These are phyloP conservation scores for Linaria vulgaris DNA, from an alignment of 257 asterid genomes.

Conservation along the genomic window DNA sequence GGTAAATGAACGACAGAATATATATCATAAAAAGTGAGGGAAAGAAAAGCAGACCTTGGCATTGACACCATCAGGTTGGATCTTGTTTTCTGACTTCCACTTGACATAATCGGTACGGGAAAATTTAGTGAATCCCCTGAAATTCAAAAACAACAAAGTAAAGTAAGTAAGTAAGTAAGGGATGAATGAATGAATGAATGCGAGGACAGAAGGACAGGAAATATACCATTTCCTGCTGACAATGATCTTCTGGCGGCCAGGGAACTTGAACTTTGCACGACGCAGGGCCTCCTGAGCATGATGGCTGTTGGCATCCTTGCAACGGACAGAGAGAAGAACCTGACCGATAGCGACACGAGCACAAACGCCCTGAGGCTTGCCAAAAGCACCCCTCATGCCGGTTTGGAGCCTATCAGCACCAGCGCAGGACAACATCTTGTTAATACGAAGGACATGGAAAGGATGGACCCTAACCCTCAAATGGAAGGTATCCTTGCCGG, in stretches of 20 bases:
- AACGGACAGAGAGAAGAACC: conserved; percentile 83
- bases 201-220: not conserved
- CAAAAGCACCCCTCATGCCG: conserved; percentile 93
- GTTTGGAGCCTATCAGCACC: conserved; percentile 99
- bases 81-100: conserved; percentile 72
- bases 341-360: conserved; percentile 94
- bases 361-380: conserved; percentile 87
- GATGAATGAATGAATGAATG: not conserved
- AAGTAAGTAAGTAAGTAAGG: not conserved
- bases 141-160: not conserved
- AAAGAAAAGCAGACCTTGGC: conserved; percentile 59
- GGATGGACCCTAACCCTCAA: conserved; percentile 90
- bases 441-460: conserved; percentile 77
- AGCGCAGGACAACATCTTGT: conserved; percentile 93
- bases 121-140: conserved; percentile 77
- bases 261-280: conserved; percentile 92
- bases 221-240: conserved; percentile 87
- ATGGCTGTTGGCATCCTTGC: conserved; percentile 70
- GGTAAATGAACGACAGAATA: not conserved
- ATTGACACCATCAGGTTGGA: conserved; percentile 70
- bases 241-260: conserved; percentile 90
- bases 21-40: not conserved
- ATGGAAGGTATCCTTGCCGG: conserved; percentile 91
- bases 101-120: conserved; percentile 59
- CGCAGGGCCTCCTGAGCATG: conserved; percentile 90